Conservation (phyloP, 2,329 filamentous ascomycete species). For the Teratosphaeria nubilosa region DNA sequence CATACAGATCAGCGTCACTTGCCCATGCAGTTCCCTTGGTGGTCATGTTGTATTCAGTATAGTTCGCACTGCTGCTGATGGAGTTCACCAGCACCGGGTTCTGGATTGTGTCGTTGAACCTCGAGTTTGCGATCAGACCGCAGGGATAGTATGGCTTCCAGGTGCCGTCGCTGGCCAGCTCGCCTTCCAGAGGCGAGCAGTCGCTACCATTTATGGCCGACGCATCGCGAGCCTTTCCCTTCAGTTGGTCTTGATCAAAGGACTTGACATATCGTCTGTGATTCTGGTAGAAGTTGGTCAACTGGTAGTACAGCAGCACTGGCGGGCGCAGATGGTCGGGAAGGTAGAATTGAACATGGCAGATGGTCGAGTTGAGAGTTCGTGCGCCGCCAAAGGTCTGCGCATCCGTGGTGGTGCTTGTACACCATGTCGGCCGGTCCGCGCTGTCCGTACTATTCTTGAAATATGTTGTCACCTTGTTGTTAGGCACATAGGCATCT, state of each 20-base stretch:
- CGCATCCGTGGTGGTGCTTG: slow-evolving; percentile 27
- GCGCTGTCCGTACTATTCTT: slow-evolving; percentile 34
- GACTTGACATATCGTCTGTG: slow-evolving; percentile 93
- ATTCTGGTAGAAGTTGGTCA: slow-evolving; percentile 98
- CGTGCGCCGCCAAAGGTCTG: slow-evolving; percentile 16
- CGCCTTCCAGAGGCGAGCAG: slow-evolving; percentile 57
- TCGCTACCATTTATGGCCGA: slow-evolving; percentile 54
- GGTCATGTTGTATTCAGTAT: slow-evolving; percentile 62
- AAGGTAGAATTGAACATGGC: slow-evolving; percentile 67
- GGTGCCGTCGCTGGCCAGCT: slow-evolving; percentile 26
- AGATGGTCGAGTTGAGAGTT: slow-evolving; percentile 38
- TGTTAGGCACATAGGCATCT: slow-evolving; percentile 44
- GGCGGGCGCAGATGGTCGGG: slow-evolving; percentile 70
- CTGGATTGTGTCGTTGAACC: slow-evolving; percentile 88
- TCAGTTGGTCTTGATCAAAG: slow-evolving; percentile 72
- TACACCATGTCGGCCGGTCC: slow-evolving; percentile 53
- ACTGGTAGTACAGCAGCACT: slow-evolving; percentile 85
- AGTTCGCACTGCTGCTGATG: slow-evolving; percentile 23
- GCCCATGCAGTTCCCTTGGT: slow-evolving; percentile 74
- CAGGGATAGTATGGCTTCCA: slow-evolving; percentile 79
- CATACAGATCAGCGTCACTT: slow-evolving; percentile 71
- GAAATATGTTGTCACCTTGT: slow-evolving; percentile 60
- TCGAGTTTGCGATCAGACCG: slow-evolving; percentile 88
- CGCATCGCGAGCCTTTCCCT: slow-evolving; percentile 55
- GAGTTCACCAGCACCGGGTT: slow-evolving; percentile 53